Evolutionary conservation across 2,329 filamentous ascomycete species (phyloP), one percentile per base, ranked within the genome.

Genomic region (Helotiales sp.): DNA sequence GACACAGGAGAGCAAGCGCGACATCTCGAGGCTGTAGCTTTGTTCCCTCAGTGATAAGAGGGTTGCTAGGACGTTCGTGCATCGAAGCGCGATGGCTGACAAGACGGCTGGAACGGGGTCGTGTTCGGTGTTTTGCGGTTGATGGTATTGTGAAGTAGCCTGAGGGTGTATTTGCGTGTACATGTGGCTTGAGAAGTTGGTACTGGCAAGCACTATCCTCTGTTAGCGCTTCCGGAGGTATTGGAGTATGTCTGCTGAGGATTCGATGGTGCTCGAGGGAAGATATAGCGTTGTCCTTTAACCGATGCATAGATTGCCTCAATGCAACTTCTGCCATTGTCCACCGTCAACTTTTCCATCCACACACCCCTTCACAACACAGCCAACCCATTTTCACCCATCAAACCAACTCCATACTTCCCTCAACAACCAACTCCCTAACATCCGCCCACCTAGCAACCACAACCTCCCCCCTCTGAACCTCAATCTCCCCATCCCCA

Each of bases 401-500:
- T 66, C 59, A 67, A 33, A 68, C 66, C 52, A 65, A 31, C 33
- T 65, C 85, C 22, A 84, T 81, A 52, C 80, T 76, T 1, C 80
- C 81, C 7, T 74, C 72, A 19, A 83, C 78, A 8, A 87, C 79
- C 48, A 85, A 69, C 8, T 63, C 63, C 44, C 60, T 63, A 1
- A 68, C 63, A 56, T 67, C 66, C 9, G 61, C 58, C 65, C 68
- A 68, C 47, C 66, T 57, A 2, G 64, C 67, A 55, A 69, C 63
- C 9, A 68, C 66, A 9, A 70, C 64, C 31, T 71, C 68, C 4
- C 68, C 68, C 27, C 63, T 64, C 24, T 56, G 55, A 54, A 83
- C 79, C 61, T 85, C 79, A 71, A 90, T 70, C 59, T 76, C 71
- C 72, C 79, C 75, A 76, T 90, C 87, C 62, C 73, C 78, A 63